Evolutionary conservation across 192 early-diverging fungal species (phyloP).

Genomic region (Lobulomyces angularis): DNA sequence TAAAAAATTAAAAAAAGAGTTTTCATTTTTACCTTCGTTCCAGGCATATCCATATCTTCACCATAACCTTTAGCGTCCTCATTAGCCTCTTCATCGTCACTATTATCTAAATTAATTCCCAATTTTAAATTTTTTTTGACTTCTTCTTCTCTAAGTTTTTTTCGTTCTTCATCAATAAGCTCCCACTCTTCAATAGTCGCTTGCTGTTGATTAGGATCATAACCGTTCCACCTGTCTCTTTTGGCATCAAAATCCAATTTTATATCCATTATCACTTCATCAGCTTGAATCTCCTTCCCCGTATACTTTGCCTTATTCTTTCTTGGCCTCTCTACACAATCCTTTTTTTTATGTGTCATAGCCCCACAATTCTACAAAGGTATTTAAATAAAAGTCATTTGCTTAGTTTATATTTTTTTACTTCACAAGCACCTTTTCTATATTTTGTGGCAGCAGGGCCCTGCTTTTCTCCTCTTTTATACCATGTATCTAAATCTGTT

Average conservation of each 20-base stretch:
- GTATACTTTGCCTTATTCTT: slow-evolving; percentile 84
- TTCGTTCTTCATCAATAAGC: slow-evolving; percentile 73
- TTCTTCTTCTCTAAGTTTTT: slow-evolving; percentile 61
- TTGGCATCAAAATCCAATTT: slow-evolving; percentile 82
- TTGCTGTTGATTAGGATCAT: slow-evolving; percentile 76
- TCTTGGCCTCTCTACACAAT: slow-evolving; percentile 87
- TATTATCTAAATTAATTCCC: slow-evolving; percentile 2
- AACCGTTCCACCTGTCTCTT: slow-evolving; percentile 96
- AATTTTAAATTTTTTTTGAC: slow-evolving; percentile 19
- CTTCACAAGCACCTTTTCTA: slow-evolving; percentile 90
- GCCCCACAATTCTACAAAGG: too few relatives aligned
- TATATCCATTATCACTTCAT: slow-evolving; percentile 69
- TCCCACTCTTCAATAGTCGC: slow-evolving; percentile 82
- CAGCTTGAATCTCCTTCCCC: slow-evolving; percentile 63
- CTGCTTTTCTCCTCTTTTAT: slow-evolving; percentile 53
- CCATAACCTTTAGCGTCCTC: slow-evolving; percentile 71
- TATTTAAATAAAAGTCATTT: too few relatives aligned
- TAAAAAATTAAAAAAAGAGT: too few relatives aligned
- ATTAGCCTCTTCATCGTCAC: slow-evolving; percentile 29
- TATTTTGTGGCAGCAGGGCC: slow-evolving; percentile 81
- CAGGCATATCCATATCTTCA: slow-evolving; percentile 82
- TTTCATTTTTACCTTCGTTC: slow-evolving; percentile 67
- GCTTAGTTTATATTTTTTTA: too few relatives aligned
- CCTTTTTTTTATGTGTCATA: slow-evolving; percentile 82
- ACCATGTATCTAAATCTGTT: slow-evolving; percentile 54